Conservation (phyloP, 176 grass and related monocot species). For the Pontederia crassipes region DNA sequence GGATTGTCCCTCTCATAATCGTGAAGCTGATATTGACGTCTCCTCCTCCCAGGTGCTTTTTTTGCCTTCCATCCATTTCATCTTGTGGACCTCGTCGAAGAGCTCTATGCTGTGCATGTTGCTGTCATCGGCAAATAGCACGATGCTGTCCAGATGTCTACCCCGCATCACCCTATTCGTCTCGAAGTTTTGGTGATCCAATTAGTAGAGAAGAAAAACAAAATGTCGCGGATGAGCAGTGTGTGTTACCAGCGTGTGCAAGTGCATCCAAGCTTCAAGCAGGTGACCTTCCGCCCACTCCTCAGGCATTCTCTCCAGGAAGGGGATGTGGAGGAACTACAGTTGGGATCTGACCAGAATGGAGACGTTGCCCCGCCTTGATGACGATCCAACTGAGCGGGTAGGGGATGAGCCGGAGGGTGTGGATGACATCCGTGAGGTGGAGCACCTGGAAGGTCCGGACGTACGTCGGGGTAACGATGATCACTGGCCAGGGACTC, state of each 20-base stretch:
- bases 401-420: constrained; percentile 28
- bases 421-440: constrained; percentile 28
- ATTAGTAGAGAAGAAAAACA: no score
- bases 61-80: constrained; percentile 53
- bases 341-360: constrained; percentile 11
- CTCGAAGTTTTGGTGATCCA: no score
- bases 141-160: constrained; percentile 45
- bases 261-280: constrained; percentile 26
- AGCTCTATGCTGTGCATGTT: no score
- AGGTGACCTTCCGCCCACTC: no score
- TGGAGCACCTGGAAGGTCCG: no score
- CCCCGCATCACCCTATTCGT: constrained; percentile 6
- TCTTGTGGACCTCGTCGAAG: constrained; percentile 89
- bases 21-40: no score
- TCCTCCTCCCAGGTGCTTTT: no score
- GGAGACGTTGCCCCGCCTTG: constrained; percentile 4
- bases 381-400: constrained; percentile 34
- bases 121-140: constrained; percentile 91
- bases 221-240: no score
- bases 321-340: no score
- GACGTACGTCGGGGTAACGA: constrained; percentile 37
- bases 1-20: constrained; percentile 2
- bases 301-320: no score
- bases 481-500: constrained; percentile 11
- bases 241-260: constrained; percentile 18